Evolutionary conservation across 2,329 filamentous ascomycete species (phyloP).

Genomic region (Calonectria pteridis): DNA sequence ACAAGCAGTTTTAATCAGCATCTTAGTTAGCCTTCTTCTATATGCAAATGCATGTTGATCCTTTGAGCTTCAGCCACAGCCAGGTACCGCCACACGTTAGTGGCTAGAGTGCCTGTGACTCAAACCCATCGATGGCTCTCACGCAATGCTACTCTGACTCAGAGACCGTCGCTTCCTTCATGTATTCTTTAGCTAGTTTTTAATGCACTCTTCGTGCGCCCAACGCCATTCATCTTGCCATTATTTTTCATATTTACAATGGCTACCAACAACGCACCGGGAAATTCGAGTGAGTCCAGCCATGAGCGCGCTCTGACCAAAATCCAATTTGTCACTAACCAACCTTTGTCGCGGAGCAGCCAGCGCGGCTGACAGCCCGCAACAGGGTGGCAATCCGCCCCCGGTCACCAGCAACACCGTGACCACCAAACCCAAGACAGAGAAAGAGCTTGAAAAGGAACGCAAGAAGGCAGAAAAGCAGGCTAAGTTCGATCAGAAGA

Average conservation of each 20-base stretch:
- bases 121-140: too few relatives aligned
- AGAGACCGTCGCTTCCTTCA: not conserved
- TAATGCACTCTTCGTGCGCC: not conserved
- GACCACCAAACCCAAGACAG: slow-evolving; percentile 62
- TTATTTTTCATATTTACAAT: slow-evolving; percentile 57
- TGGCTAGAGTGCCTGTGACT: not conserved
- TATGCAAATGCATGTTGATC: not conserved
- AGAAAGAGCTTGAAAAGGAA: slow-evolving; percentile 77
- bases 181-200: not conserved
- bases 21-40: not conserved
- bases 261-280: slow-evolving; percentile 68
- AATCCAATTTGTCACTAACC: slow-evolving; percentile 20
- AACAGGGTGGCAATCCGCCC: slow-evolving; percentile 48
- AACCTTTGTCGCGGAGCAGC: slow-evolving; percentile 55
- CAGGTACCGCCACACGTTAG: not conserved
- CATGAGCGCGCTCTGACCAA: not conserved
- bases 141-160: too few relatives aligned
- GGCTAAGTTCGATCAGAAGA: slow-evolving; percentile 79
- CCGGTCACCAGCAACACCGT: slow-evolving; percentile 37
- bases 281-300: slow-evolving; percentile 51
- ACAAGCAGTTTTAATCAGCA: not conserved
- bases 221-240: not conserved
- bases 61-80: not conserved
- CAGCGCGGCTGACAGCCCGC: slow-evolving; percentile 52
- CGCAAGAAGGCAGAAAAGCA: slow-evolving; percentile 87